Conservation (phyloP, 495 filamentous ascomycete species). For the Penicillium lividum region DNA sequence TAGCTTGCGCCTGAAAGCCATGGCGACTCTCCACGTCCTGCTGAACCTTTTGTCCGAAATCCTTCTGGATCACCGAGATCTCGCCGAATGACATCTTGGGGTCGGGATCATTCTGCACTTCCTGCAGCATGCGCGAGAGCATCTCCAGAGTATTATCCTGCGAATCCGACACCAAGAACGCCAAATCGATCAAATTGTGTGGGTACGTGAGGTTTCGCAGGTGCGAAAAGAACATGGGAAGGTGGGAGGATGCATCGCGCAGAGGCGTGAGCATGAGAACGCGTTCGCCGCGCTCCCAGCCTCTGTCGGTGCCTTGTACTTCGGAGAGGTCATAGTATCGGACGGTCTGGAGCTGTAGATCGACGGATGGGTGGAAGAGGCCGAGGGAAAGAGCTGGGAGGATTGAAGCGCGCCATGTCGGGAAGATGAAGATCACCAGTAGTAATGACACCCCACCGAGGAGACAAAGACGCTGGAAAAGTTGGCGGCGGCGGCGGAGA, state of each 20-base stretch:
- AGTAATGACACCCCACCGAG: slow-evolving; percentile 54
- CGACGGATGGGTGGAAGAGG: slow-evolving; percentile 64
- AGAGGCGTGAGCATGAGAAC: slow-evolving; percentile 95
- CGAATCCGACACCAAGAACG: slow-evolving; percentile 96
- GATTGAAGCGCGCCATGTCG: slow-evolving; percentile 68
- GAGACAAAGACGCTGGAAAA: slow-evolving; percentile 66
- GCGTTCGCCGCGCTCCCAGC: slow-evolving; percentile 93
- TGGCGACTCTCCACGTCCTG: slow-evolving; percentile 98
- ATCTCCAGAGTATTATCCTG: slow-evolving; percentile 85
- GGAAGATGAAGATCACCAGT: slow-evolving; percentile 66
- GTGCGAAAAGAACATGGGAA: slow-evolving; percentile 98
- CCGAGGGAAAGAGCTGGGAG: slow-evolving; percentile 65
- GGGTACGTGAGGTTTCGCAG: slow-evolving; percentile 96
- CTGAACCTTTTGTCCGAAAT: slow-evolving; percentile 97
- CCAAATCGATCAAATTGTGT: slow-evolving; percentile 92
- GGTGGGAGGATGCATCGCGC: slow-evolving; percentile 87
- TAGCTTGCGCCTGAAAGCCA: slow-evolving; percentile 95
- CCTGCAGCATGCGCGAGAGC: slow-evolving; percentile 69
- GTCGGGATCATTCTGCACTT: slow-evolving; percentile 78
- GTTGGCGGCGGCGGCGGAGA: slow-evolving; percentile 69
- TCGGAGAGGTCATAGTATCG: slow-evolving; percentile 95
- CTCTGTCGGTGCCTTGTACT: slow-evolving; percentile 82
- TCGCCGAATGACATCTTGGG: slow-evolving; percentile 86
- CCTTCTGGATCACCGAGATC: slow-evolving; percentile 97
- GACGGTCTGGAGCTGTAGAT: slow-evolving; percentile 85